These are phyloP conservation scores for Zygosaccharomyces bisporus DNA, from an alignment of 805 yeast species.

Conservation along the genomic window DNA sequence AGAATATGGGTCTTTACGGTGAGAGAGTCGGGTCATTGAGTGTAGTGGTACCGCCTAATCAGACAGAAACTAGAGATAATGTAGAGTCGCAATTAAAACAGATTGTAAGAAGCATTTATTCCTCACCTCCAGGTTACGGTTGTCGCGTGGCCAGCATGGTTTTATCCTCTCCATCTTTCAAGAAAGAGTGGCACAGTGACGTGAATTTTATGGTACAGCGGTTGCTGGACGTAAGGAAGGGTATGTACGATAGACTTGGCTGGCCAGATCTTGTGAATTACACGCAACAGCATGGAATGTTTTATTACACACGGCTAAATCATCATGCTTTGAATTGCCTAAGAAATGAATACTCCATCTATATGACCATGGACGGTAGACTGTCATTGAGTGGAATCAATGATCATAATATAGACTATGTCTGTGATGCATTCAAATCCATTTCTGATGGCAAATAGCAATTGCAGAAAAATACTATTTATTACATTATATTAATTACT, in stretches of 20 bases:
- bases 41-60: conserved; percentile 54
- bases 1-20: conserved; percentile 91
- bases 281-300: conserved; percentile 83
- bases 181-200: conserved; percentile 74
- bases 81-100: conserved; percentile 79
- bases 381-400: conserved; percentile 88
- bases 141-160: conserved; percentile 82
- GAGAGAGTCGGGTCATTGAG: conserved; percentile 82
- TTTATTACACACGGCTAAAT: conserved; percentile 81
- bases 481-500: neutral
- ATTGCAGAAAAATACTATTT: neutral
- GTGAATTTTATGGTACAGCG: conserved; percentile 76
- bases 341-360: conserved; percentile 69
- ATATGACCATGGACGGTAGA: conserved; percentile 88
- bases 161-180: conserved; percentile 55
- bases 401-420: conserved; percentile 67
- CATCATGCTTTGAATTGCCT: conserved; percentile 67
- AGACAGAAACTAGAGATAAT: conserved; percentile 46
- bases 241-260: conserved; percentile 58
- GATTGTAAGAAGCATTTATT: conserved; percentile 79
- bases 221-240: conserved; percentile 64
- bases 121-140: conserved; percentile 95
- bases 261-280: conserved; percentile 79
- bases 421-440: conserved; percentile 22
- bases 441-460: conserved; percentile 1